Base-by-base conservation (phyloP, 106 monocot species). In the Posidonia australis region DNA sequence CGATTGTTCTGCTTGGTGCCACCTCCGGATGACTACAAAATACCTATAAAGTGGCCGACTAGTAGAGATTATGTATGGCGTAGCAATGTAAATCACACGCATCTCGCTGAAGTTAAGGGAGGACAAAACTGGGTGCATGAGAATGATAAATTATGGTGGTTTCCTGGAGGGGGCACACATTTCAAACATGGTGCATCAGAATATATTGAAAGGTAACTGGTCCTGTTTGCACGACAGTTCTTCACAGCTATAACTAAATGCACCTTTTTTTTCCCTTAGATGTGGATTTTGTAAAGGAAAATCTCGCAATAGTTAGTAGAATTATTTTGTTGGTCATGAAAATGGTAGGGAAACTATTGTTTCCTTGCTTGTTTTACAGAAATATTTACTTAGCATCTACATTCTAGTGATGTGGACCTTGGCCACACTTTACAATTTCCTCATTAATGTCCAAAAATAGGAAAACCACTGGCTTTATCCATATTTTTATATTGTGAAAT, bases 81-180 rank as follows among this genome's bases (percentile, higher is more conserved):
- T 22, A 87, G 96, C 74, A 96, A 96, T 75, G 96, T 96, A 46
- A 90, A 96, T 65, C 96, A 96, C 77, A 87, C 96, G 46, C 90
- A 83, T 77, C 86, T 96, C 54, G 82, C 96, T 53, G 87, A 96
- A 62, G 90, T 96, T 43, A 96, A 96, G 81, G 90, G 90, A 42
- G 96, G 96, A 26, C 96, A 96, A 69, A 96, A 96, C 65, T 96
- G 96, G 96, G 90, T 96, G 43, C 96, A 96, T 66, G 84, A 87
- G 55, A 84, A 80, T 73, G 87, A 67, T 18, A 77, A 81, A 29
- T 74, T 96, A 14, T 96, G 96, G 96, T 96, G 87, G 86, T 96
- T 90, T 31, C 90, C 90, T 45, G 90, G 90, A 45, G 96, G 96
- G 9, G 96, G 96, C 23, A 96, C 96, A 29, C 96, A 96, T 77